Evolutionary conservation across 257 asterid species (phyloP).

Genomic region (Nicotiana attenuata): DNA sequence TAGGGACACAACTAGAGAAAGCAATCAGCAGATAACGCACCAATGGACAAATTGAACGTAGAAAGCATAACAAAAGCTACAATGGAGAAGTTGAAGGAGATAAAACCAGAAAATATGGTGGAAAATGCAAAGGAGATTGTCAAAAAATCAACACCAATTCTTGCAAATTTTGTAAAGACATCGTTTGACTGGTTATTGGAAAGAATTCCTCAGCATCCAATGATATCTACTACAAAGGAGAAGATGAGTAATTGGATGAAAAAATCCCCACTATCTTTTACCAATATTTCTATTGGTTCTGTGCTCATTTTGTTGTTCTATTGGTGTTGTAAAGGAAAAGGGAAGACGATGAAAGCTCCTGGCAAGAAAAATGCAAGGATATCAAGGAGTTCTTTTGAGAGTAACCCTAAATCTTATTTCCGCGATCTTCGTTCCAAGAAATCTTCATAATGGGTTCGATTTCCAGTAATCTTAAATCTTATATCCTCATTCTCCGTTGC

Average conservation of each 20-base stretch:
- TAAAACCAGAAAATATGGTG: not conserved
- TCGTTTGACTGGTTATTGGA: not conserved
- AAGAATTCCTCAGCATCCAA: not conserved
- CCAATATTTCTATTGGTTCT: not conserved
- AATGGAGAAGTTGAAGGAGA: constrained; percentile 20
- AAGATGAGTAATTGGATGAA: not conserved
- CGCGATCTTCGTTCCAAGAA: no score
- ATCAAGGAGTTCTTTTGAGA: no score
- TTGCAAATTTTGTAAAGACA: not conserved
- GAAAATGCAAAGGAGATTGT: constrained; percentile 8
- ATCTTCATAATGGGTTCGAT: no score
- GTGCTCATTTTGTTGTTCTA: not conserved
- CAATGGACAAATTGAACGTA: not conserved
- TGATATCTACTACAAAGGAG: not conserved
- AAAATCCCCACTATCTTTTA: not conserved
- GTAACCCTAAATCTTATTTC: no score
- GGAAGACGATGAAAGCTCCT: constrained; percentile 25
- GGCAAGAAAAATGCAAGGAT: constrained; percentile 17
- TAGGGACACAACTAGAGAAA: no score
- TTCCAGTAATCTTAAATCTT: not conserved
- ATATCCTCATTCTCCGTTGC: no score
- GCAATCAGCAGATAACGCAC: no score
- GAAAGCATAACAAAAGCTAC: not conserved
- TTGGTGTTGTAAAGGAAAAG: constrained; percentile 7
- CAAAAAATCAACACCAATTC: not conserved